phyloP scores from a whole-genome alignment of 2,329 filamentous ascomycete species.

The Incumbomyces lentus region DNA sequence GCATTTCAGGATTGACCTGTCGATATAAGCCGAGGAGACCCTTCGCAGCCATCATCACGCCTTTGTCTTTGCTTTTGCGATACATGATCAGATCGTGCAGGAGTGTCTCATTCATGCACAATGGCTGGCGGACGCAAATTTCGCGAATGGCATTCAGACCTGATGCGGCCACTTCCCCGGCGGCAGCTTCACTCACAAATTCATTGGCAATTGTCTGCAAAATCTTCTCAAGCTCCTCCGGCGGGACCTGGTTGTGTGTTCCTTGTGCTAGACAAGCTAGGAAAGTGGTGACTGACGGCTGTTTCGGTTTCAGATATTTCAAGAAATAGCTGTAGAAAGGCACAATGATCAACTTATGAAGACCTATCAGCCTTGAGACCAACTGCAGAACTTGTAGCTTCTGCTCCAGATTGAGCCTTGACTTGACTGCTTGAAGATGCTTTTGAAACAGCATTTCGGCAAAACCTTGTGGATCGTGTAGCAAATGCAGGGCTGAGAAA shows the following conservation, averaged over 20 bases:
- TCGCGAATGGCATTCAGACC: conserved; percentile 92
- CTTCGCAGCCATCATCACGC: conserved; percentile 96
- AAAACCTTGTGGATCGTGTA: conserved; percentile 91
- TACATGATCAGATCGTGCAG: conserved; percentile 94
- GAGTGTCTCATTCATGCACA: conserved; percentile 95
- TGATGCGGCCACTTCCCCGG: conserved; percentile 80
- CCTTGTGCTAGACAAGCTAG: conserved; percentile 85
- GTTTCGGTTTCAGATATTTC: conserved; percentile 78
- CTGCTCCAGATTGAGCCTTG: conserved; percentile 75
- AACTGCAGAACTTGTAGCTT: conserved; percentile 85
- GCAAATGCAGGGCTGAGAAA: conserved; percentile 86
- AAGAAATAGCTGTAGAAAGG: conserved; percentile 93
- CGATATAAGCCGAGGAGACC: conserved; percentile 83
- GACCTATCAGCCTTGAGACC: conserved; percentile 77
- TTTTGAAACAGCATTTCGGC: conserved; percentile 82
- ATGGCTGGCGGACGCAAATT: conserved; percentile 79
- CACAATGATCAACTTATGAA: conserved; percentile 85
- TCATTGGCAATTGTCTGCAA: conserved; percentile 96
- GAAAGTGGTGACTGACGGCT: conserved; percentile 85
- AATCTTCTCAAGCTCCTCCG: conserved; percentile 81
- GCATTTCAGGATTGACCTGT: conserved; percentile 78
- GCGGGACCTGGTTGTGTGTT: conserved; percentile 81
- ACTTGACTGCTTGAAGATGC: conserved; percentile 78
- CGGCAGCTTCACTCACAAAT: conserved; percentile 90
- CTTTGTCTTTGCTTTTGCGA: conserved; percentile 94